Conservation (phyloP, 2,329 filamentous ascomycete species). For the Fonsecaea monophora region DNA sequence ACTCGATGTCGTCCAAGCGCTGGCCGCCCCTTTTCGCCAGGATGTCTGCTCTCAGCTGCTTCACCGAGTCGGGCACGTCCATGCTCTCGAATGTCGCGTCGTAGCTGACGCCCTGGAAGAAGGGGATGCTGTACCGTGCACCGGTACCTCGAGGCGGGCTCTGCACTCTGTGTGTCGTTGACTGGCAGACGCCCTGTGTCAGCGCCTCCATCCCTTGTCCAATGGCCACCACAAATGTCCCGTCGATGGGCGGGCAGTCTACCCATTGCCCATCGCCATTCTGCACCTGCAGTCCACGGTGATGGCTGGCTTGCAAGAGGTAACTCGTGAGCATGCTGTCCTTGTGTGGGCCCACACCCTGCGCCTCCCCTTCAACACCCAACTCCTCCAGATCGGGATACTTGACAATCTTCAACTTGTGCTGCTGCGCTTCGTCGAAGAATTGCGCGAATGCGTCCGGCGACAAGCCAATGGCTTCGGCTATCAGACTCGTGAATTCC, state of each 20-base stretch:
- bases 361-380: conserved; percentile 56
- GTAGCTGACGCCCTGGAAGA: conserved; percentile 85
- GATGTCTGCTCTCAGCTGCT: conserved; percentile 66
- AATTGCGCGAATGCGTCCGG: conserved; percentile 75
- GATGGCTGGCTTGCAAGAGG: conserved; percentile 77
- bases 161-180: conserved; percentile 84
- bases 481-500: conserved; percentile 78
- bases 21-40: conserved; percentile 55
- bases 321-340: conserved; percentile 81
- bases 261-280: conserved; percentile 81
- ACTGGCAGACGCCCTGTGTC: conserved; percentile 80
- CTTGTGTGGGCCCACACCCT: conserved; percentile 78
- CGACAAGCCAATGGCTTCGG: conserved; percentile 79
- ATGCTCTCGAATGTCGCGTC: conserved; percentile 81
- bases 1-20: conserved; percentile 66
- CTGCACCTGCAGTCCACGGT: conserved; percentile 80
- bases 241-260: conserved; percentile 75
- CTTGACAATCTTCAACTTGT: conserved; percentile 89
- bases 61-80: conserved; percentile 69
- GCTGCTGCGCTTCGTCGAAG: conserved; percentile 74
- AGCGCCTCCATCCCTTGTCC: conserved; percentile 86
- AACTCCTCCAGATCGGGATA: conserved; percentile 76
- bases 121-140: conserved; percentile 79
- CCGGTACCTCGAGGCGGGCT: conserved; percentile 73
- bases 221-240: conserved; percentile 84